A percentile compares a stretch with the other conserved stretches of the same genome.
These are phyloP conservation scores for Arabidopsis suecica DNA, from an alignment of 345 rosid species.

Conservation along the genomic window DNA sequence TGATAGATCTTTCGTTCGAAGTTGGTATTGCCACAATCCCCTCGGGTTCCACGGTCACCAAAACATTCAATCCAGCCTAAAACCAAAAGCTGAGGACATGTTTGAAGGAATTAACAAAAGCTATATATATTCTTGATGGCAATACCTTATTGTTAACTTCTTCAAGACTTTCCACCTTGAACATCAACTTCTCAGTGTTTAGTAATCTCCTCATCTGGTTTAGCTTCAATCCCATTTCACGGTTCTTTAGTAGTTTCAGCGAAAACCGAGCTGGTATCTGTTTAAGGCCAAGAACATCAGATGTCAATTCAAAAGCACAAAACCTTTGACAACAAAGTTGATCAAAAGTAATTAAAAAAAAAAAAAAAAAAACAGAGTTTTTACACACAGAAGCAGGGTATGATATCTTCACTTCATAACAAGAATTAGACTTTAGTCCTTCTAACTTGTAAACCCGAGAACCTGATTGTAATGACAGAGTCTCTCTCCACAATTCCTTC, in stretches of 20 bases:
- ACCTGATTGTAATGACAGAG: constrained; percentile 54
- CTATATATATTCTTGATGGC: background rate
- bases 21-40: constrained; percentile 65
- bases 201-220: constrained; percentile 50
- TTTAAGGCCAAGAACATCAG: background rate
- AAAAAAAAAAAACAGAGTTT: too few relatives aligned
- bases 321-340: too few relatives aligned
- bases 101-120: background rate
- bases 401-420: constrained; percentile 87
- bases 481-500: constrained; percentile 58
- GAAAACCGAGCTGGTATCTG: constrained; percentile 73
- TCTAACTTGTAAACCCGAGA: constrained; percentile 57
- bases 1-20: constrained; percentile 52
- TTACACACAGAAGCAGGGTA: constrained; percentile 61
- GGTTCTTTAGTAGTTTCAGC: constrained; percentile 51
- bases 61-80: constrained; percentile 55
- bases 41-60: constrained; percentile 69
- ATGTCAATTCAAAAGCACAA: constrained; percentile 11
- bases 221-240: constrained; percentile 34
- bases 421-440: constrained; percentile 58
- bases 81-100: background rate
- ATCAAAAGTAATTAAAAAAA: too few relatives aligned
- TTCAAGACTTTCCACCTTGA: constrained; percentile 51
- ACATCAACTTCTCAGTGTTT: constrained; percentile 57
- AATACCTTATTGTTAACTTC: constrained; percentile 47